Percentiles rank a stretch among this genome's conserved stretches.
These are phyloP conservation scores for Corymbia calophylla DNA, from an alignment of 441 rosid genomes.

Conservation along the genomic window DNA sequence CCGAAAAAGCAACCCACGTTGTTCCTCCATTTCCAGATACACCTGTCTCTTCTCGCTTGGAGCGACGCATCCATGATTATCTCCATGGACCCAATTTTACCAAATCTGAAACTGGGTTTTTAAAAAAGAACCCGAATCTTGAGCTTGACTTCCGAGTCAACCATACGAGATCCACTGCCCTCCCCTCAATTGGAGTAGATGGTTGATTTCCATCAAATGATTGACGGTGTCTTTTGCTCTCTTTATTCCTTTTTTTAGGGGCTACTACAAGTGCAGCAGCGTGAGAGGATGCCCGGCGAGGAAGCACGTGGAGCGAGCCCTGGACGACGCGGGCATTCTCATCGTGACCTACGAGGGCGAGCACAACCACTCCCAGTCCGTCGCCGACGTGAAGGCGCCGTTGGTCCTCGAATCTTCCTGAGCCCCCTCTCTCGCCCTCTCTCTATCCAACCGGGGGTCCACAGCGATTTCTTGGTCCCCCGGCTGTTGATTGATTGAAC, in stretches of 20 bases:
- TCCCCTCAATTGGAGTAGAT: background rate
- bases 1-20: background rate
- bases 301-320: conserved; percentile 67
- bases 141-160: background rate
- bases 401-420: conserved; percentile 55
- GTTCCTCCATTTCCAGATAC: background rate
- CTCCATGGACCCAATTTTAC: background rate
- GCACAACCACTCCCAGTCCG: conserved; percentile 35
- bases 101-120: background rate
- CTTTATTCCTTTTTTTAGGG: conserved; percentile 17
- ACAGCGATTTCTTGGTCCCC: background rate
- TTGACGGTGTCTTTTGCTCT: background rate
- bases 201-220: background rate
- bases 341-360: conserved; percentile 63
- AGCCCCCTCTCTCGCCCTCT: conserved; percentile 14
- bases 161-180: background rate
- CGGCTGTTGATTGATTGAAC: background rate
- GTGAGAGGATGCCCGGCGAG: conserved; percentile 65
- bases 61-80: background rate
- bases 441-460: background rate
- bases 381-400: conserved; percentile 28
- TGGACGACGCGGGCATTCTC: conserved; percentile 46
- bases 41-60: background rate
- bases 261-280: conserved; percentile 66
- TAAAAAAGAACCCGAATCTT: background rate